Base-by-base conservation (phyloP, 2,329 filamentous ascomycete genomes). In the Pseudogymnoascus sp. region DNA sequence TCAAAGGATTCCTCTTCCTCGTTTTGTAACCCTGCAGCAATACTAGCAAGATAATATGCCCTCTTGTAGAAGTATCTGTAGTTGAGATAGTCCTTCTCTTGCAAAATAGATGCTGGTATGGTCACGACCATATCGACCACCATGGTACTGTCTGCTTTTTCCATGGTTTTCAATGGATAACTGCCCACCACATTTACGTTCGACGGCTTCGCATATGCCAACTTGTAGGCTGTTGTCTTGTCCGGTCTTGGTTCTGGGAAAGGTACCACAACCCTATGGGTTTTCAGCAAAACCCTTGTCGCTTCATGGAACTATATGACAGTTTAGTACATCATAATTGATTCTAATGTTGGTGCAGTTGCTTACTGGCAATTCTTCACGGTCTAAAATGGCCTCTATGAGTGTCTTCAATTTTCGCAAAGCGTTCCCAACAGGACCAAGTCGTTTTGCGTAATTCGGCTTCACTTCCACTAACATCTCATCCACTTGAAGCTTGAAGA, bases 31-130 rank as follows among this genome's bases (percentile, higher is more conserved):
- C 83, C 85, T 31, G 84, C 85, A 12, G 91, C 86, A 62, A 97
- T 78, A 66, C 89, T 90, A 35, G 92, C 90, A 59, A 97, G 78
- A 71, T 95, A 97, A 74, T 93, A 97, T 10, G 94, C 89, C 65
- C 92, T 82, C 70, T 96, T 95, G 77, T 97, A 92, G 72, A 97
- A 96, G 76, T 96, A 97, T 64, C 94, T 85, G 78, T 94, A 82
- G 73, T 96, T 92, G 59, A 92, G 81, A 72, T 93, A 97, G 74
- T 99, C 94, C 75, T 97, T 97, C 48, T 95, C 90, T 71, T 96
- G 91, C 69, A 97, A 92, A 10, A 96, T 76, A 0, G 82, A 77
- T 62, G 78, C 74, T 4, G 94, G 93, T 85, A 99, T 95, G 58
- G 89, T 88, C 13, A 96, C 85, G 5, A 93, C 86, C 81, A 97